Evolutionary conservation across 2,329 filamentous ascomycete species (phyloP), one percentile per base, ranked within the genome.

Genomic region (Rugonectria rugulosa): DNA sequence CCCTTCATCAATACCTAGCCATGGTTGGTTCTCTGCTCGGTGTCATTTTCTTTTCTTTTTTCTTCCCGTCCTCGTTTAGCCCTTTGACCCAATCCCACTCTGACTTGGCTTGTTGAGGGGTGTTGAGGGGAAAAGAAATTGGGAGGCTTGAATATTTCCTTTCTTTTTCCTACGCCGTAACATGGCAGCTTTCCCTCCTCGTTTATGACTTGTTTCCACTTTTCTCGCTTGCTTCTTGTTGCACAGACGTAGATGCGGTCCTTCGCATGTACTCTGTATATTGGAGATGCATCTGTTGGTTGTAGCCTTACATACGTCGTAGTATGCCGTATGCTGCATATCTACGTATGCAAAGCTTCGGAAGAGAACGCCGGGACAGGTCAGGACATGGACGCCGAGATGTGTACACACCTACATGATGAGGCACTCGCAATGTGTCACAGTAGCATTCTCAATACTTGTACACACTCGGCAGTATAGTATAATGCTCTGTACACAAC

Each of bases 21-120:
- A 44, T 26, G 29, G 40, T 52, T 59, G 45, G 42, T 48, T 41
- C 49, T 44, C 50, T 48, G 53, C 19, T 56, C n/a, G n/a, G n/a
- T n/a, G n/a, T n/a, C n/a, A n/a, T 50, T 47, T 37, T 42, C 27
- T 37, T 45, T 50, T 46, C 29, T 24, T 46, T 47, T 47, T 45
- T 42, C 43, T 43, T 43, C 37, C 44, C 11, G 26, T 27, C 24
- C 36, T n/a, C n/a, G n/a, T n/a, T n/a, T n/a, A n/a, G n/a, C n/a
- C n/a, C n/a, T n/a, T n/a, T n/a, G n/a, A n/a, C 45, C 34, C 29
- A 32, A 32, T 32, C 29, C 29, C 12, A 32, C 19, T 34, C 19
- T 34, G 45, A 37, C 34, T 48, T 48, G 31, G 5, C 29, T 14
- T 5, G 12, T 32, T 32, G 5, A 5, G 29, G 29, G 29, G 6